These are phyloP conservation scores for Termitomyces eurrhizus DNA, from an alignment of 768 basidiomycete genomes.

Conservation along the genomic window DNA sequence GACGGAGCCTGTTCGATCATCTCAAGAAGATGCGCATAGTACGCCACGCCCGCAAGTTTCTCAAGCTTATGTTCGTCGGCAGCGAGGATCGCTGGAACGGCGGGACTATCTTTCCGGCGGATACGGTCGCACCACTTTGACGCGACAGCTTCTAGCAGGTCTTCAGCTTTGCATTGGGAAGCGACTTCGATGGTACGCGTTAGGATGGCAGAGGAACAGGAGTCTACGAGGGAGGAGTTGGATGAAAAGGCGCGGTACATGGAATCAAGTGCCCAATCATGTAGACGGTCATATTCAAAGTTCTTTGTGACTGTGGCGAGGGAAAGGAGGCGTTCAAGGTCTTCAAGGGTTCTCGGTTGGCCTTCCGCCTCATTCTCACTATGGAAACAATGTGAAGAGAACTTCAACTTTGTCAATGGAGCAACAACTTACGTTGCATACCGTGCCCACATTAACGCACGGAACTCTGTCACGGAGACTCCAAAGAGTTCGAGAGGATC, in stretches of 20 bases:
- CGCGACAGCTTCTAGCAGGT: slow-evolving; percentile 21
- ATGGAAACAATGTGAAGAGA: neutral
- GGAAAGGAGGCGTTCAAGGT: slow-evolving; percentile 36
- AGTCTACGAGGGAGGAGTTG: slow-evolving; percentile 23
- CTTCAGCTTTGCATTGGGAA: slow-evolving; percentile 17
- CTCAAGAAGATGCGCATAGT: slow-evolving; percentile 34
- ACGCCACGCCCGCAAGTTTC: slow-evolving; percentile 32
- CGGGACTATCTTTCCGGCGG: slow-evolving; percentile 25
- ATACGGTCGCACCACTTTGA: slow-evolving; percentile 29
- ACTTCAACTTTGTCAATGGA: neutral
- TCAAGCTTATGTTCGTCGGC: slow-evolving; percentile 29
- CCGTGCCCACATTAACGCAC: slow-evolving; percentile 50
- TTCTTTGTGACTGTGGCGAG: slow-evolving; percentile 47
- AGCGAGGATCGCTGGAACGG: slow-evolving; percentile 34
- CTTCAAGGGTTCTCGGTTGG: slow-evolving; percentile 35
- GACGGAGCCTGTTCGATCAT: slow-evolving; percentile 27
- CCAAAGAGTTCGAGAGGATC: slow-evolving; percentile 43
- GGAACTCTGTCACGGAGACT: slow-evolving; percentile 42
- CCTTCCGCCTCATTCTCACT: slow-evolving; percentile 44
- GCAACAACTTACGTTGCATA: slow-evolving; percentile 42
- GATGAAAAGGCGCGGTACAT: slow-evolving; percentile 25
- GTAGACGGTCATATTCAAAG: slow-evolving; percentile 42
- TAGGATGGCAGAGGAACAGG: slow-evolving; percentile 33
- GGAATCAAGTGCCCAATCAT: slow-evolving; percentile 39
- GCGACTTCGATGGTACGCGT: slow-evolving; percentile 26